Evolutionary conservation across 129 eudicot species (phyloP), one percentile per base, ranked within the genome.

Genomic region (Helianthus tuberosus): DNA sequence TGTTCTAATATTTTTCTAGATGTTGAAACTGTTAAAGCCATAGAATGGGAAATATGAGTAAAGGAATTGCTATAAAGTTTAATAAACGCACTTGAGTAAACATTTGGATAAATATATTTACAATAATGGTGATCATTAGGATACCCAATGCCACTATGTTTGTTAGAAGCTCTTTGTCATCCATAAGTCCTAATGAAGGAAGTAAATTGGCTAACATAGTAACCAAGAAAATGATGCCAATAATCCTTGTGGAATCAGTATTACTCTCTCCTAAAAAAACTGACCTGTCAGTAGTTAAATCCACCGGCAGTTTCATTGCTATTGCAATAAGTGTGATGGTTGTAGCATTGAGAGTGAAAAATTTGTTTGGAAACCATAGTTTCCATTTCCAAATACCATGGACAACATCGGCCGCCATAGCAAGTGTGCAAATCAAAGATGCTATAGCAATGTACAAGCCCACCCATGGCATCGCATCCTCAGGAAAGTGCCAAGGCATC

Each of bases 401-500:
- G 25, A 23, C 11, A 36, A 13, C 47, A 44, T 72, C 68, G 12
- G 15, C 76, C 3, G 58, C 46, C 68, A 72, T 72, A 20, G 76
- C 76, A 12, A 72, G 76, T 36, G 58, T 58, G 76, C 76, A 72
- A 15, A 72, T 11, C 20, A 72, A 20, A 13, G 76, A 72, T 8
- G 68, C 58, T 20, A 27, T 44, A 12, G 27, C 44, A 23, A 27
- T 27, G 27, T 72, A 72, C 66, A 72, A 58, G 8, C 76, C 76
- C 76, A 72, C 76, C 76, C 76, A 72, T 62, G 69, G 77, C 68
- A 59, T 46, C 17, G 46, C 68, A 0, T 73, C 77, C 6, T 10
- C 1, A 0, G 69, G 60, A 59, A 44, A 20, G 0, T 46, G 0
- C 46, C 16, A 75, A 32, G 1, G n/a, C 75, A 27, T 61, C 41